Evolutionary conservation across 139 green algal species (phyloP).

Genomic region (Tetraselmis striata): DNA sequence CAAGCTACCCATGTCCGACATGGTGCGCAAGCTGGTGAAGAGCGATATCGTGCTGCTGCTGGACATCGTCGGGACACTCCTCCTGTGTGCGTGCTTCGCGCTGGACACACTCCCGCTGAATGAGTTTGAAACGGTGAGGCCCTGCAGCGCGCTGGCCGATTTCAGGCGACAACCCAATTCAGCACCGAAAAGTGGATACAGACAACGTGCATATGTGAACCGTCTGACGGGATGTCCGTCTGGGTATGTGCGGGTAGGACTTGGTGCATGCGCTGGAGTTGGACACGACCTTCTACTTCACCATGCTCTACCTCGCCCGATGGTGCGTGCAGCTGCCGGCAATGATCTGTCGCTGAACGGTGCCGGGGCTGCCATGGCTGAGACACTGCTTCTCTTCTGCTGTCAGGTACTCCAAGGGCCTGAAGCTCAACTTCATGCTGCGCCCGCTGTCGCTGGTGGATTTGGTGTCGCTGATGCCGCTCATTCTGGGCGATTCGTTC

Average conservation of each 20-base stretch:
- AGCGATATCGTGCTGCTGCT: neutral
- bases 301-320: neutral
- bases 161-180: too few species aligned
- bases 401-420: neutral
- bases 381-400: too few species aligned
- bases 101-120: neutral
- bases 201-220: too few species aligned
- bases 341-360: too few species aligned
- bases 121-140: neutral
- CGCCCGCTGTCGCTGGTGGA: conserved; percentile 1
- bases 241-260: too few species aligned
- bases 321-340: too few species aligned
- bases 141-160: too few species aligned
- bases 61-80: neutral
- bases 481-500: neutral
- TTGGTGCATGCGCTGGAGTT: neutral
- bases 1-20: neutral
- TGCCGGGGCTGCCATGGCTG: too few species aligned
- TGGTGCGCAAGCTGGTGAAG: neutral
- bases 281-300: neutral
- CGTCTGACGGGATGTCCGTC: too few species aligned
- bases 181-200: too few species aligned
- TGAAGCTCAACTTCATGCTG: neutral
- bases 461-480: neutral
- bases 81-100: neutral